A percentile compares a stretch with the other conserved stretches of the same genome.
phyloP scores from a whole-genome alignment of 2,329 filamentous ascomycete genomes.

The Fusarium anthophilum region DNA sequence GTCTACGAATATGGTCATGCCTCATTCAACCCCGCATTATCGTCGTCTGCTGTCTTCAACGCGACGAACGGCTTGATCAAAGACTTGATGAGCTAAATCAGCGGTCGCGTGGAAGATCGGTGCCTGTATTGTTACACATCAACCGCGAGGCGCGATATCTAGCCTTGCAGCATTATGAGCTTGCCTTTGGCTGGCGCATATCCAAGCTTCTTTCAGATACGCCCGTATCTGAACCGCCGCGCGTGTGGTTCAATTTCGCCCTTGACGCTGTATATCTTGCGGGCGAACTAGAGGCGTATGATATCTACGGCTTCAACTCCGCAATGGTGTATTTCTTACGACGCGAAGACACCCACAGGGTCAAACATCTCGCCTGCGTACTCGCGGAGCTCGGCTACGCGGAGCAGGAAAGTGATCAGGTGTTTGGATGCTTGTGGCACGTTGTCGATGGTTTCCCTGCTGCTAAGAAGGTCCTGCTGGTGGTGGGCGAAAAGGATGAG shows the following conservation, averaged over 20 bases:
- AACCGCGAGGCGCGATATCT: constrained; percentile 55
- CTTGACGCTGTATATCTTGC: constrained; percentile 58
- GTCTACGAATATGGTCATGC: constrained; percentile 58
- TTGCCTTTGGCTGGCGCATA: constrained; percentile 58
- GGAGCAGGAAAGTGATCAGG: constrained; percentile 54
- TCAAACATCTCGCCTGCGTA: constrained; percentile 55
- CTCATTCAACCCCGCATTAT: constrained; percentile 58
- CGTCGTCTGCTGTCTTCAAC: constrained; percentile 54
- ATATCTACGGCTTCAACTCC: constrained; percentile 56
- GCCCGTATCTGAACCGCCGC: constrained; percentile 48
- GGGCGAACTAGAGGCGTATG: constrained; percentile 59
- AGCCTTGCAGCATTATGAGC: constrained; percentile 56
- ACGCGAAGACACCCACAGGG: constrained; percentile 54
- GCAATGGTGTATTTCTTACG: constrained; percentile 60
- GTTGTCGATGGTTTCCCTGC: constrained; percentile 56
- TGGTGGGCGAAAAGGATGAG: constrained; percentile 52
- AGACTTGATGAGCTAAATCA: constrained; percentile 43
- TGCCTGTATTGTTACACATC: constrained; percentile 56
- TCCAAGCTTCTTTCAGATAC: constrained; percentile 51
- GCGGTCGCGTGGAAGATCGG: constrained; percentile 38
- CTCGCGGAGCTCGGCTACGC: constrained; percentile 57
- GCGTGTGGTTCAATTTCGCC: constrained; percentile 59
- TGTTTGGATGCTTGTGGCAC: constrained; percentile 60
- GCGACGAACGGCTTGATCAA: constrained; percentile 40
- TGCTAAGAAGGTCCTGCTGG: constrained; percentile 51